Conservation (phyloP, 495 filamentous ascomycete species). For the Tuber magnatum region DNA sequence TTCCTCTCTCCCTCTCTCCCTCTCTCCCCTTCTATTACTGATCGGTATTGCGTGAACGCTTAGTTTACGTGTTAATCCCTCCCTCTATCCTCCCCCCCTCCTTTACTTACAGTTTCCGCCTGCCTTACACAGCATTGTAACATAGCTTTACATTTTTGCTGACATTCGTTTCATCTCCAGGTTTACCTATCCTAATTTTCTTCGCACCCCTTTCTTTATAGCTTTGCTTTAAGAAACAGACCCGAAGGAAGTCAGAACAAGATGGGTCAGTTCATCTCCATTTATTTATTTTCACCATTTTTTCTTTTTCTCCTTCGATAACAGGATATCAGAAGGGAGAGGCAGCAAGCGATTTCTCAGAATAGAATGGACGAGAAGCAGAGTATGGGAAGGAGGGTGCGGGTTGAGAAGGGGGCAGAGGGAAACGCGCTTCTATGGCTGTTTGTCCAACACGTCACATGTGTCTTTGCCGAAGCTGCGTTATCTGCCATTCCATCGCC, state of each 20-base stretch:
- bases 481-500: conserved; percentile 5
- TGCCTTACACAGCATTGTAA: not conserved
- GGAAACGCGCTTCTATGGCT: conserved; percentile 30
- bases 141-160: conserved; percentile 2
- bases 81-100: not conserved
- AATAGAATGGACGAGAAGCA: not conserved
- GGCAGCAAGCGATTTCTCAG: not conserved
- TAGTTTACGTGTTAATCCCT: conserved; percentile 2
- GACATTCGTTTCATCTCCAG: not conserved
- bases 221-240: conserved; percentile 1
- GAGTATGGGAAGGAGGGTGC: not conserved
- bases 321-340: conserved; percentile 1
- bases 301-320: not conserved
- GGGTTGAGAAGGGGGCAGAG: conserved; percentile 11
- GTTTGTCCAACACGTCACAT: conserved; percentile 33
- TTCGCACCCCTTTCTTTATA: conserved; percentile 1
- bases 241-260: not conserved
- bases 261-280: not conserved
- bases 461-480: conserved; percentile 29
- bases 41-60: not conserved
- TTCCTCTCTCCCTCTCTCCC: too few relatives aligned
- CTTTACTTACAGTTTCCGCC: not conserved
- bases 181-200: not conserved
- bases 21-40: not conserved
- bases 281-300: not conserved